These are phyloP conservation scores for Diaporthe aspalathi DNA, from an alignment of 2,329 filamentous ascomycete genomes.

Conservation along the genomic window DNA sequence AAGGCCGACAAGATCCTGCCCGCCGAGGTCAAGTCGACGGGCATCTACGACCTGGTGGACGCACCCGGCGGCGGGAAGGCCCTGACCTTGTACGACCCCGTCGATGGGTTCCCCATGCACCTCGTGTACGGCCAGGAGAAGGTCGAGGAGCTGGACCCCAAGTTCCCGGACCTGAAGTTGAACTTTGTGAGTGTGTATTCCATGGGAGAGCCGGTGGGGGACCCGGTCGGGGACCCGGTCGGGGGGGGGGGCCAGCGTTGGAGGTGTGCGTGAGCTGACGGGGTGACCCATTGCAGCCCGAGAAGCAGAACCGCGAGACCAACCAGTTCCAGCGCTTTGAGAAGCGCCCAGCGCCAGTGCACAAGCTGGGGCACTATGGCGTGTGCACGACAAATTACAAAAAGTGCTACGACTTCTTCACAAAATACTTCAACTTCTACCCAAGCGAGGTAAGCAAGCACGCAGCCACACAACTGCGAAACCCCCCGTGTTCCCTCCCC, in stretches of 20 bases:
- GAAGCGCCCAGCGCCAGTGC: conserved; percentile 58
- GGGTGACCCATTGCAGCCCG: background rate
- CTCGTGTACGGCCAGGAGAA: conserved; percentile 65
- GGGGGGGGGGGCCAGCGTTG: background rate
- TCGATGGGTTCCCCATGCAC: conserved; percentile 69
- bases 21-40: conserved; percentile 58
- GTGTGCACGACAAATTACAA: conserved; percentile 64
- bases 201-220: no score
- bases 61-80: conserved; percentile 65
- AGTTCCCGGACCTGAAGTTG: conserved; percentile 55
- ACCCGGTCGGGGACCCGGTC: background rate
- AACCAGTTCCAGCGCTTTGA: conserved; percentile 62
- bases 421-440: conserved; percentile 61
- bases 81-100: conserved; percentile 62
- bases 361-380: conserved; percentile 68
- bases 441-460: conserved; percentile 57
- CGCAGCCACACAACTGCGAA: no score
- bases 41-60: conserved; percentile 60
- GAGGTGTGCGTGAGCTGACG: background rate
- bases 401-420: conserved; percentile 62
- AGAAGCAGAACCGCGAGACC: conserved; percentile 51
- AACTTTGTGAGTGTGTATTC: conserved; percentile 57
- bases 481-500: no score
- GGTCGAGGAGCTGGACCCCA: conserved; percentile 51
- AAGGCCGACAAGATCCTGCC: conserved; percentile 60